These are phyloP conservation scores for Cocos nucifera DNA, from an alignment of 176 grass and related monocot genomes.

Conservation along the genomic window DNA sequence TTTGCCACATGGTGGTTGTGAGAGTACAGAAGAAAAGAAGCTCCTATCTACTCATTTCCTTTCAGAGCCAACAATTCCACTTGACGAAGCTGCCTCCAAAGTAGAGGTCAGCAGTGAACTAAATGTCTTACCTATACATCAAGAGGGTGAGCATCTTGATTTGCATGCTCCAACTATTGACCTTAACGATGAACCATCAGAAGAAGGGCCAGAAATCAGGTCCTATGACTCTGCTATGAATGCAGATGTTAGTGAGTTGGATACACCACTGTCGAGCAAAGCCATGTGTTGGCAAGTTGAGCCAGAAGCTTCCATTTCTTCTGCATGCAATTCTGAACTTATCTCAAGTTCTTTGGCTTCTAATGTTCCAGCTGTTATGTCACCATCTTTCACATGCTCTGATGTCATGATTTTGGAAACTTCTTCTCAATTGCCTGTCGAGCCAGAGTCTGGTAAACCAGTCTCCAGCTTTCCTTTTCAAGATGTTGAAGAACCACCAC, in stretches of 20 bases:
- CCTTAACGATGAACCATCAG: slow-evolving; percentile 18
- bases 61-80: slow-evolving; percentile 54
- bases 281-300: background rate
- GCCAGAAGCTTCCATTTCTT: background rate
- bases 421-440: slow-evolving; percentile 5
- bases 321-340: background rate
- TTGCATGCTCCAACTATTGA: slow-evolving; percentile 22
- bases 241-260: background rate
- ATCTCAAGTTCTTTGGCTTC: slow-evolving; percentile 12
- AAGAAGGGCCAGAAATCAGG: slow-evolving; percentile 24
- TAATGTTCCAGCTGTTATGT: slow-evolving; percentile 15
- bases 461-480: slow-evolving; percentile 30
- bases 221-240: background rate
- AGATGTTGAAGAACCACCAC: slow-evolving; percentile 46
- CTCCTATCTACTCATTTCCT: slow-evolving; percentile 38
- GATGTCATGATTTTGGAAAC: slow-evolving; percentile 12
- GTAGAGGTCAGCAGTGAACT: slow-evolving; percentile 45
- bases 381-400: slow-evolving; percentile 5
- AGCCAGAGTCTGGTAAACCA: slow-evolving; percentile 4
- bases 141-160: slow-evolving; percentile 30
- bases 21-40: slow-evolving; percentile 20
- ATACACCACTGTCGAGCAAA: background rate
- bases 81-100: slow-evolving; percentile 39
- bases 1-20: slow-evolving; percentile 28
- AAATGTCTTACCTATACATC: slow-evolving; percentile 1